Evolutionary conservation across 768 basidiomycete genomes (phyloP), one percentile per base, ranked within the genome.

Genomic region (Amanita subjunquillea): DNA sequence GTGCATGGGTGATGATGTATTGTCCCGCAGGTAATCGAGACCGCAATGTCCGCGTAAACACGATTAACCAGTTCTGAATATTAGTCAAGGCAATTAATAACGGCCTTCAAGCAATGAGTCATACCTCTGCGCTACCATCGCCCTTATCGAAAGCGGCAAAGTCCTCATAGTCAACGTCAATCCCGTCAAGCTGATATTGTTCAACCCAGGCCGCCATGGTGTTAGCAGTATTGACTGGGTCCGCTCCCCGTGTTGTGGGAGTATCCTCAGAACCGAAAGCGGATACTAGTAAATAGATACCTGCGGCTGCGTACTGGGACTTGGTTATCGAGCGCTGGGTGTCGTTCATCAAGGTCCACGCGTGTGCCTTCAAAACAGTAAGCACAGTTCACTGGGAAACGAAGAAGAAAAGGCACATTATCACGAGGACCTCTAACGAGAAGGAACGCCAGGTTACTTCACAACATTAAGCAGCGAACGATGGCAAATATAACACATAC

Each of bases 151-250:
- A 75, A 0, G 83, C 83, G 57, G 69, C 64, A 57, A 85, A 83
- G 58, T 85, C 84, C 69, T 82, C 85, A 59, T 86, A 87, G 63
- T 87, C 84, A 36, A 89, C 80, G 59, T 87, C 85, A 29, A 85
- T 77, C 44, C 85, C 85, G 58, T 87, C 85, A n/a, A 87, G 67
- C 45, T 69, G 64, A 54, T 74, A 83, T 58, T 78, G 56, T 54
- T 76, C 77, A 9, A 87, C 84, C 70, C 73, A 89, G 9, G 74
- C 74, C 0, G 85, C 83, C 63, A 87, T 73, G 2, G 74, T 76
- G 54, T 81, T 78, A 1, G 86, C 86, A 15, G 78, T 77, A 7
- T 67, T 65, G 5, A 78, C 66, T 13, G 85, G 80, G 62, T 87
- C 80, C 15, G 75, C 78, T 40, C 75, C 72, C 10, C 58, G 66